Conservation (phyloP, 768 basidiomycete genomes). For the Leccinum obscurum region DNA sequence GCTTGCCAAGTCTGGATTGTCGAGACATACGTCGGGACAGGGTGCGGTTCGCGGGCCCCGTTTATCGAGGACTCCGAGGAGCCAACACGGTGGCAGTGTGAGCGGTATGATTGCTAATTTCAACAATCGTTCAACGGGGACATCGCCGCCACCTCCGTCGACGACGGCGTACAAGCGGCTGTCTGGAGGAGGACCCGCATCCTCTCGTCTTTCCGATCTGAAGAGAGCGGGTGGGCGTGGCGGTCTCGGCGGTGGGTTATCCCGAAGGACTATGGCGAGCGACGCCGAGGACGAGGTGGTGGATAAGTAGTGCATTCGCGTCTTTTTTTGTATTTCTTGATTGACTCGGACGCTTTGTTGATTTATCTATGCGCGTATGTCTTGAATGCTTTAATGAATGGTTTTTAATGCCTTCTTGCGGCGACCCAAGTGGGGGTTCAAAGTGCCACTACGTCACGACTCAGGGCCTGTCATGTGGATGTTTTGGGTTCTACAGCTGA, state of each 20-base stretch:
- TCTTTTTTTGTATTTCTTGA: background rate
- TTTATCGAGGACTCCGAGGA: constrained; percentile 47
- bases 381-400: background rate
- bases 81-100: constrained; percentile 44
- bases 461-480: no score
- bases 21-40: constrained; percentile 48
- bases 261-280: constrained; percentile 79
- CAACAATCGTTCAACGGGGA: constrained; percentile 47
- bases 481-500: no score
- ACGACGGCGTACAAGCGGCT: constrained; percentile 41
- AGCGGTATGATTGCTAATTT: constrained; percentile 57
- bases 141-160: constrained; percentile 40
- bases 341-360: background rate
- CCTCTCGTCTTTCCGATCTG: constrained; percentile 16
- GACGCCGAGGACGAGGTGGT: constrained; percentile 80
- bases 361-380: background rate
- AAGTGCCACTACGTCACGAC: background rate
- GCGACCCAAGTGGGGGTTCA: background rate
- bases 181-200: constrained; percentile 34
- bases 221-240: constrained; percentile 47
- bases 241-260: constrained; percentile 47
- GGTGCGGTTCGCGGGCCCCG: constrained; percentile 49
- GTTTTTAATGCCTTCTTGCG: background rate
- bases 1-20: constrained; percentile 35
- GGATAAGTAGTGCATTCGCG: constrained; percentile 25